Evolutionary conservation across 2,329 filamentous ascomycete species (phyloP).

Genomic region (Cryphonectria nitschkei): DNA sequence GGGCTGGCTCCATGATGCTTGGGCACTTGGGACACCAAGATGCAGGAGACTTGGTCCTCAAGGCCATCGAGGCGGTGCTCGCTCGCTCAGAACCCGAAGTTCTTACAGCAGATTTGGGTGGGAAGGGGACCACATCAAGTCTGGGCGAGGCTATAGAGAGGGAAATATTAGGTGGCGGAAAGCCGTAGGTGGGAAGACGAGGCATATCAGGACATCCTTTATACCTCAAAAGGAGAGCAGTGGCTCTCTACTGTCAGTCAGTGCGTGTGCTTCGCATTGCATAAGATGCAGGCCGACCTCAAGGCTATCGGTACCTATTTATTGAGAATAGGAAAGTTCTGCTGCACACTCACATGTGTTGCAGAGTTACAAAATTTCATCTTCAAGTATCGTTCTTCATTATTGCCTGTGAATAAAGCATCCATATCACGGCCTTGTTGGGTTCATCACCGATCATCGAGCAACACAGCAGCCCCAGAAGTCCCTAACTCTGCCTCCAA

Average conservation of each 20-base stretch:
- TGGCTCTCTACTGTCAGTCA: neutral
- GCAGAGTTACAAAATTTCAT: neutral
- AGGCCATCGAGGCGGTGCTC: slow-evolving; percentile 63
- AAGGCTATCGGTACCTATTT: neutral
- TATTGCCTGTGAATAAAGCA: neutral
- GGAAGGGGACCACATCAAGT: slow-evolving; percentile 57
- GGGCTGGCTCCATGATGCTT: slow-evolving; percentile 72
- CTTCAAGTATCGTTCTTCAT: neutral
- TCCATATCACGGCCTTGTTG: neutral
- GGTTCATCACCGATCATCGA: neutral
- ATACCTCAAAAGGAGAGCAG: neutral
- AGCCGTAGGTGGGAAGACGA: neutral
- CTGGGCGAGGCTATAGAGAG: slow-evolving; percentile 57
- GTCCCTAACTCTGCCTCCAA: neutral
- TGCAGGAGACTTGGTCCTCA: slow-evolving; percentile 60
- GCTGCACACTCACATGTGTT: neutral
- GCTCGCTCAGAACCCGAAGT: slow-evolving; percentile 51
- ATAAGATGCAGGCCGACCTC: neutral
- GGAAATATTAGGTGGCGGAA: slow-evolving; percentile 32
- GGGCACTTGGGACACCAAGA: slow-evolving; percentile 63
- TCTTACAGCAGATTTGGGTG: slow-evolving; percentile 64
- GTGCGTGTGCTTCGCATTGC: neutral
- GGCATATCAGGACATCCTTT: neutral
- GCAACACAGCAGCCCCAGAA: neutral
- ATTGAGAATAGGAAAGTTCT: neutral